Evolutionary conservation across 108 stramenopile genomes (phyloP).

Genomic region (Nitzschia sp.): DNA sequence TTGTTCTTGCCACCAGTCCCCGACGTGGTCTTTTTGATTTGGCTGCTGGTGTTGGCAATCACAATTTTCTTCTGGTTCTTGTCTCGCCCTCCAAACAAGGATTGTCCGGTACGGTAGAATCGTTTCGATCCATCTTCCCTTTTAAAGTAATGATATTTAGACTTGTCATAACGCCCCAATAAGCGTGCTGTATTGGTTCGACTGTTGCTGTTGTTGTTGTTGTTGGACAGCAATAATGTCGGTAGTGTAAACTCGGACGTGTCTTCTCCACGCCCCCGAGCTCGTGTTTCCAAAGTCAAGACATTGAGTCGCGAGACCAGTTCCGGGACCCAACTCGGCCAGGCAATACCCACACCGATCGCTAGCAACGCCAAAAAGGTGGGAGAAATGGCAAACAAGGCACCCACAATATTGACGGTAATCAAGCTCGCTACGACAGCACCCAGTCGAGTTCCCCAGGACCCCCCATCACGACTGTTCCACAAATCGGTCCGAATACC

Average conservation of each 20-base stretch:
- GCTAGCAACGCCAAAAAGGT: slow-evolving; percentile 33
- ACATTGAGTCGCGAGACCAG: slow-evolving; percentile 16
- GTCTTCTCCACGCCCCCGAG: slow-evolving; percentile 32
- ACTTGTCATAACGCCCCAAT: slow-evolving; percentile 22
- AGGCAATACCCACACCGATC: slow-evolving; percentile 31
- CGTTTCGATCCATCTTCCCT: slow-evolving; percentile 35
- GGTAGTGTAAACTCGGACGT: background rate
- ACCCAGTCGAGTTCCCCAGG: slow-evolving; percentile 24
- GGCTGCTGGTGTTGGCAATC: background rate
- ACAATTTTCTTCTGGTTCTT: too few relatives aligned
- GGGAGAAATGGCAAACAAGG: slow-evolving; percentile 52
- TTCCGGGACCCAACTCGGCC: slow-evolving; percentile 53
- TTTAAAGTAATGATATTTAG: slow-evolving; percentile 28
- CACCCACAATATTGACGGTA: slow-evolving; percentile 41
- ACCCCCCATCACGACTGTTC: slow-evolving; percentile 6
- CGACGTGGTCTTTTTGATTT: background rate
- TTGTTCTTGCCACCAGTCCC: too few relatives aligned
- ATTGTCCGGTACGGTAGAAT: slow-evolving; percentile 40
- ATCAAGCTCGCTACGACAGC: slow-evolving; percentile 35
- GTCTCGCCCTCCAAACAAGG: slow-evolving; percentile 8
- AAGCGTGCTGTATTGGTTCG: background rate
- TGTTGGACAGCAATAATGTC: background rate
- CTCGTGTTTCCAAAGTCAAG: slow-evolving; percentile 26
- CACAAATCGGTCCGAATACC: slow-evolving; percentile 40
- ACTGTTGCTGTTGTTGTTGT: background rate